phyloP scores from a whole-genome alignment of 2,329 filamentous ascomycete genomes.

The Zalaria sp. region DNA sequence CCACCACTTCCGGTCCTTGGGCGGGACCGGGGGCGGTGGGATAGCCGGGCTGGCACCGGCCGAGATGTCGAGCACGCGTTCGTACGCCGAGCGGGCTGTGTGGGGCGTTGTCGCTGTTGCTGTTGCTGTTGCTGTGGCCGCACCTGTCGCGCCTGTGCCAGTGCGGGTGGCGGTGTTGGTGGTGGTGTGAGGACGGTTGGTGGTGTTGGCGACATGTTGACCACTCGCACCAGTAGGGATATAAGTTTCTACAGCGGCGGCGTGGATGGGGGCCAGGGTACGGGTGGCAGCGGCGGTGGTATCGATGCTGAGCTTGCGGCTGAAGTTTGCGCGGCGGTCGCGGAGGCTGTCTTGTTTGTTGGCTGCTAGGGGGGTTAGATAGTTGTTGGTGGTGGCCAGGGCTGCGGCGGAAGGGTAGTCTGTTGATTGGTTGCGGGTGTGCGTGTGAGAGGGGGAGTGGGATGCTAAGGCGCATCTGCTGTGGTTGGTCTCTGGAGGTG shows the following conservation, averaged over 20 bases:
- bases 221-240: no score
- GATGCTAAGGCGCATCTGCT: no score
- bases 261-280: no score
- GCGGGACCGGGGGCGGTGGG: slow-evolving; percentile 1
- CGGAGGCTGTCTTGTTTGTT: background rate
- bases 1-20: slow-evolving; percentile 14
- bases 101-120: slow-evolving; percentile 5
- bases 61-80: slow-evolving; percentile 10
- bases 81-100: slow-evolving; percentile 5
- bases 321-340: no score
- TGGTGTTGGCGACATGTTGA: no score
- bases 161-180: background rate
- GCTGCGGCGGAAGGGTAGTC: slow-evolving; percentile 4
- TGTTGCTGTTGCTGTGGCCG: slow-evolving; percentile 10
- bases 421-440: background rate
- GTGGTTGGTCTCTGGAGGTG: no score
- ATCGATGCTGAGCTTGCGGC: background rate
- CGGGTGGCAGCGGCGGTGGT: background rate
- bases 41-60: slow-evolving; percentile 2
- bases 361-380: slow-evolving; percentile 3
- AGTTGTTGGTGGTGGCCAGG: slow-evolving; percentile 3
- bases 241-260: no score
- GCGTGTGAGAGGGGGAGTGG: no score
- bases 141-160: background rate
- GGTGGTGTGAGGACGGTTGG: no score